These are phyloP conservation scores for Globisporangium camurandrum DNA, from an alignment of 352 stramenopile genomes.

Conservation along the genomic window DNA sequence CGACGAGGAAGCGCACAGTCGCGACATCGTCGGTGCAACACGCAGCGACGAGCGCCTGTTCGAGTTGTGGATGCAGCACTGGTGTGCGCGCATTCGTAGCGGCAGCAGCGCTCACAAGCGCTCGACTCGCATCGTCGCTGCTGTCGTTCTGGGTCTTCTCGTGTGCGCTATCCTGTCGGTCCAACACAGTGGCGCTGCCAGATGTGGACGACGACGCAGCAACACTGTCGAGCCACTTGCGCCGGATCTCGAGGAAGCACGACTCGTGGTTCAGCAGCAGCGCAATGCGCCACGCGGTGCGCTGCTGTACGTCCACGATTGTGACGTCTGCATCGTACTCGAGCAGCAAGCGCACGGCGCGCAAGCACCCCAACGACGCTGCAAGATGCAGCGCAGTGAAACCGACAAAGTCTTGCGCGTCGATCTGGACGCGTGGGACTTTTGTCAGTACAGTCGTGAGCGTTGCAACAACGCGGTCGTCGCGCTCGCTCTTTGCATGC, in stretches of 20 bases:
- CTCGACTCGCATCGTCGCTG: conserved; percentile 1
- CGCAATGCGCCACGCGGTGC: conserved; percentile 55
- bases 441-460: conserved; percentile 30
- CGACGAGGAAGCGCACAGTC: conserved; percentile 24
- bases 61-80: conserved; percentile 30
- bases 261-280: conserved; percentile 38
- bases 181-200: not conserved
- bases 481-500: not conserved
- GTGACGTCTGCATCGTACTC: conserved; percentile 39
- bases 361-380: conserved; percentile 32
- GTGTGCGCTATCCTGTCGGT: not conserved
- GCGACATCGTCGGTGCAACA: conserved; percentile 17
- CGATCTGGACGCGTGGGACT: conserved; percentile 19
- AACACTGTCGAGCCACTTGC: conserved; percentile 37
- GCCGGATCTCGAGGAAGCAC: conserved; percentile 59
- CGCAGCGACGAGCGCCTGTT: conserved; percentile 18
- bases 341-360: conserved; percentile 30
- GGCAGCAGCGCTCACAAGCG: conserved; percentile 10
- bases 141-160: not conserved
- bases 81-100: not conserved
- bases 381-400: conserved; percentile 56
- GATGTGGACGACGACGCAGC: too few species aligned
- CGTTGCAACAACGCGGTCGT: conserved; percentile 17
- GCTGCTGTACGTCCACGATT: conserved; percentile 28
- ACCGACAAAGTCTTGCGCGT: conserved; percentile 44